Base-by-base conservation (phyloP, 352 stramenopile species). In the Globisporangium canariense region DNA sequence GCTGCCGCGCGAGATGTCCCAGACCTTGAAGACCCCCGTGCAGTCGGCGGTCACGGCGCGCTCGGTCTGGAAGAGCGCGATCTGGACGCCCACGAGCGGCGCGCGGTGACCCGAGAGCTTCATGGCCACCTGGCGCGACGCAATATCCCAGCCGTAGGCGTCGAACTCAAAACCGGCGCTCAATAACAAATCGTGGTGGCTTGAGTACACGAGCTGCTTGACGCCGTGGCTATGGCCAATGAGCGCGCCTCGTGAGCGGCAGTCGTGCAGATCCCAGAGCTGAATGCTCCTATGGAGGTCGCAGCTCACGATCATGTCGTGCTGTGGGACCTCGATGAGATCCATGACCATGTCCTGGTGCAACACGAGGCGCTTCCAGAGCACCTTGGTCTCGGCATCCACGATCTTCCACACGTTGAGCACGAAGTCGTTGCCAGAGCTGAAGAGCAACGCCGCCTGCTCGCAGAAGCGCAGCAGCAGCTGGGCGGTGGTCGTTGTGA, bases 141-240 rank as follows among this genome's bases (percentile, higher is more conserved):
- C 74, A 14, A 97, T 67, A 61, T 97, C 89, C 89, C 89, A 97
- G 7, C 81, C 83, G 9, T 86, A 81, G 0, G 83, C 87, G 16
- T 94, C 85, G 58, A 90, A 93, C 58, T 97, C 88, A 66, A 94
- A 96, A 8, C 88, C 86, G 0, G 78, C 86, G n/a, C 77, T 92
- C 3, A 96, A 72, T 18, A 97, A 58, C 47, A 95, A 43, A 60
- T 92, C 84, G 49, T 91, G 80, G 6, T 88, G 73, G 25, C 69
- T 69, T 1, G 84, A 90, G 58, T 93, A 97, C 16, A 86, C 87
- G 62, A 96, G 74, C 41, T 90, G 81, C 13, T 81, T 84, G 59
- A 97, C 78, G 16, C 86, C 88, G 30, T 80, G 75, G 3, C 68
- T 77, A 60, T 97, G 89, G 2, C 73, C 81, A 0, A 76, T 32